Evolutionary conservation across 352 stramenopile genomes (phyloP), one percentile per base, ranked within the genome.

Genomic region (Globisporangium middletonii): DNA sequence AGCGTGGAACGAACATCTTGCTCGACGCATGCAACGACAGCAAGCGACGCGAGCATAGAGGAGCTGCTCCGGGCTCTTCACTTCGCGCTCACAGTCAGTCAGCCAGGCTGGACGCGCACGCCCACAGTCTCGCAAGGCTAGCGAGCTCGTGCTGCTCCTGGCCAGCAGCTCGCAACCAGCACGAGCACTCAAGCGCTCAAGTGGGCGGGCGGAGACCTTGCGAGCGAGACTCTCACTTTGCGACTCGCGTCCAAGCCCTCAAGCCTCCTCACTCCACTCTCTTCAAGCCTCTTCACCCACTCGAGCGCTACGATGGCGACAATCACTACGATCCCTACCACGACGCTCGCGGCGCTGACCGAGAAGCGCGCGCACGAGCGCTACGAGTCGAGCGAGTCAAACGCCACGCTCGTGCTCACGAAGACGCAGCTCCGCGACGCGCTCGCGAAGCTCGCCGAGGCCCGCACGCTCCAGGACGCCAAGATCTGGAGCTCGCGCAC

Each of bases 401-500:
- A 50, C 27, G 41, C 23, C 18, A 12, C 44, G n/a, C 33, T 38
- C 33, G 33, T 38, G 33, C 33, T 38, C 33, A 53, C 53, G 37
- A 62, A 62, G 48, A n/a, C 30, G 1, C 56, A 62, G 56, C 48
- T 62, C 26, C 27, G 28, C 48, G 56, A 62, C 6, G 49, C 56
- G 41, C 28, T 62, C 56, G 50, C 47, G 38, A 45, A 35, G 41
- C 56, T 62, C 48, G 15, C 52, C 19, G 57, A 63, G 50, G 37
- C 57, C 12, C 57, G 43, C 28, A 53, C 50, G 30, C 49, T 63
- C 18, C 43, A 52, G 23, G 57, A 63, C 35, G 49, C 57, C 50
- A 63, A 63, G 50, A 43, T 63, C 50, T 63, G 57, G 57, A 63
- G 50, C 50, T 43, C 19, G 8, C 57, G 57, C 57, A 59, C 44